Evolutionary conservation across 495 filamentous ascomycete species (phyloP).

Genomic region (Penicillium desertorum): DNA sequence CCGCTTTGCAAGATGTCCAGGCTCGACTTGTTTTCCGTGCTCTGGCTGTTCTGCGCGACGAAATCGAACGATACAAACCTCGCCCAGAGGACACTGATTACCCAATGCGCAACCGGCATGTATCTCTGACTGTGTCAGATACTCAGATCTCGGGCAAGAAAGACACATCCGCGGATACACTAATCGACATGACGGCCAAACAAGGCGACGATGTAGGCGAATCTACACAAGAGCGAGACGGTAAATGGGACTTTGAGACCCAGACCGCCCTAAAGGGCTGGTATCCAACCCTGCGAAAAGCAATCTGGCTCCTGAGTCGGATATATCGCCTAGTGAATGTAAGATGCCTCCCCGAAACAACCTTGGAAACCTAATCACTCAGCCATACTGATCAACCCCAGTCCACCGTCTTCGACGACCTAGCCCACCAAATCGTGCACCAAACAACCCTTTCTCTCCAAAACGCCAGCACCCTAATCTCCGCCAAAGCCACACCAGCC

Average conservation of each 20-base stretch:
- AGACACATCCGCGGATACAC: constrained; percentile 39
- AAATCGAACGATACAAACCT: constrained; percentile 69
- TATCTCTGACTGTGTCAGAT: constrained; percentile 50
- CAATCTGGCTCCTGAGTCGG: constrained; percentile 77
- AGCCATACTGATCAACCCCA: constrained; percentile 25
- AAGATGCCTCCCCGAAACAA: constrained; percentile 3
- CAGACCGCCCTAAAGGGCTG: constrained; percentile 49
- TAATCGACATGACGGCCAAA: constrained; percentile 51
- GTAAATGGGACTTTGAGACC: constrained; percentile 54
- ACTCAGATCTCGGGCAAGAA: constrained; percentile 50
- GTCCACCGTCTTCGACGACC: constrained; percentile 74
- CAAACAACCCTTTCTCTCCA: constrained; percentile 68
- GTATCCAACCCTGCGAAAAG: constrained; percentile 73
- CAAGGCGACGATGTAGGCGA: constrained; percentile 53
- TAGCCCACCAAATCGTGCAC: constrained; percentile 76
- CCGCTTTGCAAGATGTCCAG: constrained; percentile 71
- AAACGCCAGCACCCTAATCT: constrained; percentile 49
- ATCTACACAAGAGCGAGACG: constrained; percentile 43
- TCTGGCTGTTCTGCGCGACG: constrained; percentile 63
- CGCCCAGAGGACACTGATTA: constrained; percentile 70
- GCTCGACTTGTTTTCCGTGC: constrained; percentile 72
- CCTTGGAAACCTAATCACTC: background rate
- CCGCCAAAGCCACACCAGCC: constrained; percentile 53
- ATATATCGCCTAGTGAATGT: constrained; percentile 83
- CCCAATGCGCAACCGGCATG: constrained; percentile 50